phyloP scores from a whole-genome alignment of 371 early-diverging fungal genomes.

The Smittium culicis region DNA sequence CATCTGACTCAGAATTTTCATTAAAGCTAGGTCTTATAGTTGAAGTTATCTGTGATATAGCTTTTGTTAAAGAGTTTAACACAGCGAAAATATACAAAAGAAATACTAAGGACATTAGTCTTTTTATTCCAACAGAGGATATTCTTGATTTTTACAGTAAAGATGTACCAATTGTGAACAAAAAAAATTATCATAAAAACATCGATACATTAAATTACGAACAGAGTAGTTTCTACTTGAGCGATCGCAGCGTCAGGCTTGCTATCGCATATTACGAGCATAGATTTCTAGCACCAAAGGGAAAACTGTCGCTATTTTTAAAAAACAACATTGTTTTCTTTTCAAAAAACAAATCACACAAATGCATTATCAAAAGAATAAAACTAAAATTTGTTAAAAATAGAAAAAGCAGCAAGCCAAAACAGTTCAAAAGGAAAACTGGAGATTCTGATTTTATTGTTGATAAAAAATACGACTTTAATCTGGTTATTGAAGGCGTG shows the following conservation, averaged over 20 bases:
- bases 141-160: not conserved
- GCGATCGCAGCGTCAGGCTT: not conserved
- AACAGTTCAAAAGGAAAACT: not conserved
- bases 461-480: not conserved
- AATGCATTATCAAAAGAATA: not conserved
- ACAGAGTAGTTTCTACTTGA: not conserved
- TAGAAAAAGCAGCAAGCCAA: not conserved
- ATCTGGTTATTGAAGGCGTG: not conserved
- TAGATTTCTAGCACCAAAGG: not conserved
- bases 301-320: not conserved
- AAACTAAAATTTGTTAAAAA: not conserved
- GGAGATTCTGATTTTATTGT: not conserved
- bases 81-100: not conserved
- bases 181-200: not conserved
- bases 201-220: not conserved
- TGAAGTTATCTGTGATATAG: not conserved
- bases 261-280: not conserved
- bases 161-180: not conserved
- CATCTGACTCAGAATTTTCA: not conserved
- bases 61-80: not conserved
- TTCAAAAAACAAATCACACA: not conserved
- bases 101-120: not conserved
- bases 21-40: not conserved
- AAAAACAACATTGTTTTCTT: not conserved
- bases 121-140: not conserved